phyloP scores from a whole-genome alignment of 805 yeast genomes.

The Grigorovia transvaalensis region DNA sequence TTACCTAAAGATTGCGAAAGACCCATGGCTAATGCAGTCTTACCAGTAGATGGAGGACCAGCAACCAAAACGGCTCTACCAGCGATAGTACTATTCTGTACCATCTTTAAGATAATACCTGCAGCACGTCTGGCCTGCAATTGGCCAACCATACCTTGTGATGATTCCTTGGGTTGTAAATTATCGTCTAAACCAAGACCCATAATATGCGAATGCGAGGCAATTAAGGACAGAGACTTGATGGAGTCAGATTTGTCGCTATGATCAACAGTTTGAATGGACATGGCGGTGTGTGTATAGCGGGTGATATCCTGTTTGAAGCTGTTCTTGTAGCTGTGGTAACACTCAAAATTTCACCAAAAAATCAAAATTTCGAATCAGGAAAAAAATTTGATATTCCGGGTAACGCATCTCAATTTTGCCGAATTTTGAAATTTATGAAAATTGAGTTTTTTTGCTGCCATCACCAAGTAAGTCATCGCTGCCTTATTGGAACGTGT shows the following conservation, averaged over 20 bases:
- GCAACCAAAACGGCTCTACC: conserved; percentile 94
- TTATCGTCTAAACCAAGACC: conserved; percentile 95
- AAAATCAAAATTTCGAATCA: no score
- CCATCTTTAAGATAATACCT: conserved; percentile 86
- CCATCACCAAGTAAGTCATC: no score
- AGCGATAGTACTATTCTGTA: conserved; percentile 88
- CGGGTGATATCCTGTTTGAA: no score
- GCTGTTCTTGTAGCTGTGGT: no score
- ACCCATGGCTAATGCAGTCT: conserved; percentile 97
- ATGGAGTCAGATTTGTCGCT: conserved; percentile 35
- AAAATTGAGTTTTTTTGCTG: no score
- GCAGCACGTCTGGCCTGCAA: conserved; percentile 91
- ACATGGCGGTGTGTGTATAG: conserved; percentile 15
- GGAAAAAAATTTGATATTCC: no score
- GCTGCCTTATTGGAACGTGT: no score
- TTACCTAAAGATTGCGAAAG: conserved; percentile 58
- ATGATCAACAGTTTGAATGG: conserved; percentile 33
- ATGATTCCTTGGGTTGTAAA: conserved; percentile 66
- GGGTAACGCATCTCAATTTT: no score
- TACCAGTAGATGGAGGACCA: conserved; percentile 98
- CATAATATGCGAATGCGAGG: conserved; percentile 96
- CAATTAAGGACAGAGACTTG: conserved; percentile 66
- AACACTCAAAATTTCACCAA: no score
- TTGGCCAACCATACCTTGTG: conserved; percentile 98
- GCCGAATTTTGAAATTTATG: no score